phyloP scores from a whole-genome alignment of 805 yeast genomes.

The Babjeviella inositovora region DNA sequence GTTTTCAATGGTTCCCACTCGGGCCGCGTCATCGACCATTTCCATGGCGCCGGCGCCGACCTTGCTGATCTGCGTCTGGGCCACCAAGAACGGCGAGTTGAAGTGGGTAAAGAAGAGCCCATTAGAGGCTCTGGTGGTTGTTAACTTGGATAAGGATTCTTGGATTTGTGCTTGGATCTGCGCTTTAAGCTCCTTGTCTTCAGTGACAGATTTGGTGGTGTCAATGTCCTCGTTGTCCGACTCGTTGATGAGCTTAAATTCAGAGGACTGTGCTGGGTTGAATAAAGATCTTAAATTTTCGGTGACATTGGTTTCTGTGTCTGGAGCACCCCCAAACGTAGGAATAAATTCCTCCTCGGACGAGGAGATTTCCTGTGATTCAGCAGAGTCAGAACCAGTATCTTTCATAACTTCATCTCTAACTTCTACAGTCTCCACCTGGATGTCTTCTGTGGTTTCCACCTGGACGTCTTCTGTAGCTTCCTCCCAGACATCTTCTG shows the following conservation, averaged over 20 bases:
- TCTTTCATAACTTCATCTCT: conserved; percentile 11
- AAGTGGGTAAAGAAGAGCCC: conserved; percentile 72
- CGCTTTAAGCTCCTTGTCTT: conserved; percentile 5
- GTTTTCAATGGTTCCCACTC: conserved; percentile 15
- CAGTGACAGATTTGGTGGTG: conserved; percentile 8
- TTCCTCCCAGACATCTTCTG: conserved; percentile 9
- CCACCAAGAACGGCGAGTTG: conserved; percentile 73
- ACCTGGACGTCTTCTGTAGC: conserved; percentile 13
- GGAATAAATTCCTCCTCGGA: conserved; percentile 35
- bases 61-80: conserved; percentile 69
- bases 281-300: conserved; percentile 49
- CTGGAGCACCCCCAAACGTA: conserved; percentile 20
- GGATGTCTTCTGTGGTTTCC: conserved; percentile 15
- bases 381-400: conserved; percentile 8
- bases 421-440: conserved; percentile 9
- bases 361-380: conserved; percentile 2
- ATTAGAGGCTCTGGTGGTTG: conserved; percentile 8
- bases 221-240: conserved; percentile 32
- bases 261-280: conserved; percentile 15
- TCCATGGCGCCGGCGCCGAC: conserved; percentile 16
- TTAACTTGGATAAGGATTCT: too few relatives aligned
- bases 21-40: conserved; percentile 7
- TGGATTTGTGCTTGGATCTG: too few relatives aligned
- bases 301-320: conserved; percentile 22
- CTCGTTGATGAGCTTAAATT: conserved; percentile 23